Conservation (phyloP, 305 asterid genomes). For the Salvia sclarea region DNA sequence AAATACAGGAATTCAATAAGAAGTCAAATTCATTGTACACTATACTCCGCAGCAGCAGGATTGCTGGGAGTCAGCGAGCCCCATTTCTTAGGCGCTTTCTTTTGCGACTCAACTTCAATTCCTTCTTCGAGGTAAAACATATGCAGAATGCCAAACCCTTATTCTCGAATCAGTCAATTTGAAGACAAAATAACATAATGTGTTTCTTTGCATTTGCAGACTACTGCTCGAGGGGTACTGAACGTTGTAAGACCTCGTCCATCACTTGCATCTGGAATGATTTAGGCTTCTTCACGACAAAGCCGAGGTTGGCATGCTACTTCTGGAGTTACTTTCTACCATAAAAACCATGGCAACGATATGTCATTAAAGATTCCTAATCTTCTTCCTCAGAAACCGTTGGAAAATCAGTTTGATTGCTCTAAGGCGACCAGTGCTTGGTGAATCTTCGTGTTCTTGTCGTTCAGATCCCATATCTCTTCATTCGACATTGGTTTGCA, state of each 20-base stretch:
- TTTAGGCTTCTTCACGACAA: no score
- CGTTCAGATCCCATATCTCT: constrained; percentile 1
- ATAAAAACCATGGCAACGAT: not conserved
- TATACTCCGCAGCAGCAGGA: constrained; percentile 89
- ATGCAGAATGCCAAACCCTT: not conserved
- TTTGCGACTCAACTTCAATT: constrained; percentile 92
- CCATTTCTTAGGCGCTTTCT: constrained; percentile 97
- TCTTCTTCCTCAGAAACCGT: constrained; percentile 23
- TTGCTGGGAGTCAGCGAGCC: constrained; percentile 99
- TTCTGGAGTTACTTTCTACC: constrained; percentile 13
- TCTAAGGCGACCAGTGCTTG: not conserved
- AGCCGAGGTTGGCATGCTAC: constrained; percentile 29
- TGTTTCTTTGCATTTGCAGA: constrained; percentile 45
- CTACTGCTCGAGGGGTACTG: constrained; percentile 93
- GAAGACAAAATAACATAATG: constrained; percentile 7
- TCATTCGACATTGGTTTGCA: not conserved
- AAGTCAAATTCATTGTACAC: constrained; percentile 96
- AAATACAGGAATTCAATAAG: constrained; percentile 82
- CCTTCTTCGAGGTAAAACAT: constrained; percentile 79
- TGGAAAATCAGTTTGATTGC: constrained; percentile 16
- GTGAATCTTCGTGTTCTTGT: not conserved
- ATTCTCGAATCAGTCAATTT: constrained; percentile 10
- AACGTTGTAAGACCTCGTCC: constrained; percentile 89
- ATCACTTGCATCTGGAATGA: constrained; percentile 54
- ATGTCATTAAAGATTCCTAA: not conserved